Conservation (phyloP, 1,284 basidiomycete genomes). For the Melampsora americana region DNA sequence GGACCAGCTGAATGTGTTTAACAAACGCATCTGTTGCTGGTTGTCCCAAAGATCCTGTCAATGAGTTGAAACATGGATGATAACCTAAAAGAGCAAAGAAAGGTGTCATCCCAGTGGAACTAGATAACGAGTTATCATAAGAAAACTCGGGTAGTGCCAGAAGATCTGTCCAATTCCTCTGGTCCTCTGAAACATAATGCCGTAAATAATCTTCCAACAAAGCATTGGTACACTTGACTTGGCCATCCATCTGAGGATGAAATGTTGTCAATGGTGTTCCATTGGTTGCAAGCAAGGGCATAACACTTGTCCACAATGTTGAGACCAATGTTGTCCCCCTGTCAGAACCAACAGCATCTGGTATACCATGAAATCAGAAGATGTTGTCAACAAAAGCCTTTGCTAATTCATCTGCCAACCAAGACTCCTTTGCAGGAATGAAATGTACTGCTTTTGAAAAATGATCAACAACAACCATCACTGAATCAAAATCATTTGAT, state of each 20-base stretch:
- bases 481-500: conserved; percentile 54
- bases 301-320: no score
- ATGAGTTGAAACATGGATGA: conserved; percentile 49
- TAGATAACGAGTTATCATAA: not conserved
- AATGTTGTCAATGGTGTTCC: no score
- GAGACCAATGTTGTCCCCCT: no score
- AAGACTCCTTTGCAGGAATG: conserved; percentile 41
- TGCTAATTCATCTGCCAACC: not conserved
- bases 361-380: conserved; percentile 23
- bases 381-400: not conserved
- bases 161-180: not conserved
- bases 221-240: conserved; percentile 5
- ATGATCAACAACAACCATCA: no score
- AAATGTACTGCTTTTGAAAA: no score
- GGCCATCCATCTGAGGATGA: no score
- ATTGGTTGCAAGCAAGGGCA: no score
- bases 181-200: not conserved
- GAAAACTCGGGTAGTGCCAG: not conserved
- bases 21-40: conserved; percentile 1
- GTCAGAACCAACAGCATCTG: conserved; percentile 7
- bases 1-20: not conserved
- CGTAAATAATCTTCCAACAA: conserved; percentile 21
- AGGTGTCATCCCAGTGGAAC: not conserved
- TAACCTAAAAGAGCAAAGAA: conserved; percentile 52
- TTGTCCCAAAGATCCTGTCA: not conserved